A percentile compares a stretch with the other conserved stretches of the same genome.
Evolutionary conservation across 495 filamentous ascomycete species (phyloP).

Genomic region (Penicillium cinerascens): DNA sequence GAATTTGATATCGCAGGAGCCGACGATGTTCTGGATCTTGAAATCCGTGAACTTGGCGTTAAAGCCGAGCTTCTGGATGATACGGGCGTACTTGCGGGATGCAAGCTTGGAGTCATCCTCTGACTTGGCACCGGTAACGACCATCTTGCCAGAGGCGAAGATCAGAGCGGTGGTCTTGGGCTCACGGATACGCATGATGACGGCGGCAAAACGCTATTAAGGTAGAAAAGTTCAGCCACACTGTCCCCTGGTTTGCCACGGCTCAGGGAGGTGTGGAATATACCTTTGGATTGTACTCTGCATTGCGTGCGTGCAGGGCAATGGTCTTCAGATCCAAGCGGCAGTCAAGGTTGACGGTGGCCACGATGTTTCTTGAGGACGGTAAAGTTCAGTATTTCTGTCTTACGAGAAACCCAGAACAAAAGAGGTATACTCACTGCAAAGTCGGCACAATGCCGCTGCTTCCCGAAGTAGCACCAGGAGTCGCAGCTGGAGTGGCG

Average conservation of each 20-base stretch:
- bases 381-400: slow-evolving; percentile 54
- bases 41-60: slow-evolving; percentile 99
- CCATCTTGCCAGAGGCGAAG: slow-evolving; percentile 99
- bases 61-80: slow-evolving; percentile 99
- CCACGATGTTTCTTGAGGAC: slow-evolving; percentile 94
- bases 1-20: slow-evolving; percentile 99
- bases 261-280: slow-evolving; percentile 42
- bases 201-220: slow-evolving; percentile 99
- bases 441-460: slow-evolving; percentile 95
- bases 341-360: slow-evolving; percentile 98
- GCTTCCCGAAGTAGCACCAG: slow-evolving; percentile 86
- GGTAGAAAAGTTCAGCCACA: slow-evolving; percentile 44
- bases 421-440: slow-evolving; percentile 78
- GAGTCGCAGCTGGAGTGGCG: slow-evolving; percentile 84
- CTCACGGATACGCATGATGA: slow-evolving; percentile 99
- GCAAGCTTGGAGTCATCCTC: slow-evolving; percentile 97
- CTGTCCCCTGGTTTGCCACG: slow-evolving; percentile 36
- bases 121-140: slow-evolving; percentile 97
- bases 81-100: slow-evolving; percentile 95
- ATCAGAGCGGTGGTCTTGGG: slow-evolving; percentile 98
- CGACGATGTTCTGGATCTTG: slow-evolving; percentile 99
- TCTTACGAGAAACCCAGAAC: slow-evolving; percentile 34
- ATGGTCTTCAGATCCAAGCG: slow-evolving; percentile 99
- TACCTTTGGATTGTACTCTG: slow-evolving; percentile 98
- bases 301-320: slow-evolving; percentile 95